Conservation (phyloP, 2,329 filamentous ascomycete species). For the Cytospora piceicola region DNA sequence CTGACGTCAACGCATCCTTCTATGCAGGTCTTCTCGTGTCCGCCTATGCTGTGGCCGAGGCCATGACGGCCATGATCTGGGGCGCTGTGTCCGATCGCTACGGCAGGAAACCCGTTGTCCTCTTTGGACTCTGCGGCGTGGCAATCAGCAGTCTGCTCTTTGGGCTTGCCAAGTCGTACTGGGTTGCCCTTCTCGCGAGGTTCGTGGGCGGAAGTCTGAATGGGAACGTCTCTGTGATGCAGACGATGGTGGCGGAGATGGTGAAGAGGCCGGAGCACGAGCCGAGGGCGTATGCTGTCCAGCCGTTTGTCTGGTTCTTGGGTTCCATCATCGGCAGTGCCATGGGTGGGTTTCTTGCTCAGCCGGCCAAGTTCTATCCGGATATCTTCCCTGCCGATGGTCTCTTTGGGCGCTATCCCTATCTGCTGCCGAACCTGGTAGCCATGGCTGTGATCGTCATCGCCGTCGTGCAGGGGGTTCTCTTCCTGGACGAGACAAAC, state of each 20-base stretch:
- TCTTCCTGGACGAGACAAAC: constrained; percentile 61
- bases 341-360: constrained; percentile 30
- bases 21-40: constrained; percentile 53
- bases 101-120: constrained; percentile 40
- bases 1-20: constrained; percentile 49
- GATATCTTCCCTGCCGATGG: constrained; percentile 44
- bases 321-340: constrained; percentile 29
- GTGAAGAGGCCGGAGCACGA: constrained; percentile 48
- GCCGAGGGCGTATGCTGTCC: constrained; percentile 32
- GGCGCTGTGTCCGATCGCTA: constrained; percentile 46
- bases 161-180: constrained; percentile 46
- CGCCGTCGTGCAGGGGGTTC: constrained; percentile 65
- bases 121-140: constrained; percentile 40
- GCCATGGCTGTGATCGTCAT: constrained; percentile 67
- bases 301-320: constrained; percentile 30
- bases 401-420: constrained; percentile 66
- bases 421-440: constrained; percentile 59
- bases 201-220: constrained; percentile 47
- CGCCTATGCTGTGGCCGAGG: constrained; percentile 49
- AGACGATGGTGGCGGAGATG: constrained; percentile 49
- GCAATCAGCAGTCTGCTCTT: constrained; percentile 47
- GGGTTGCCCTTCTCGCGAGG: constrained; percentile 47
- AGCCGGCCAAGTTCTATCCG: constrained; percentile 30
- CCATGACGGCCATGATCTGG: constrained; percentile 48
- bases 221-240: constrained; percentile 47